Conservation (phyloP, 2,329 filamentous ascomycete species). For the Lasiodiplodia theobromae region DNA sequence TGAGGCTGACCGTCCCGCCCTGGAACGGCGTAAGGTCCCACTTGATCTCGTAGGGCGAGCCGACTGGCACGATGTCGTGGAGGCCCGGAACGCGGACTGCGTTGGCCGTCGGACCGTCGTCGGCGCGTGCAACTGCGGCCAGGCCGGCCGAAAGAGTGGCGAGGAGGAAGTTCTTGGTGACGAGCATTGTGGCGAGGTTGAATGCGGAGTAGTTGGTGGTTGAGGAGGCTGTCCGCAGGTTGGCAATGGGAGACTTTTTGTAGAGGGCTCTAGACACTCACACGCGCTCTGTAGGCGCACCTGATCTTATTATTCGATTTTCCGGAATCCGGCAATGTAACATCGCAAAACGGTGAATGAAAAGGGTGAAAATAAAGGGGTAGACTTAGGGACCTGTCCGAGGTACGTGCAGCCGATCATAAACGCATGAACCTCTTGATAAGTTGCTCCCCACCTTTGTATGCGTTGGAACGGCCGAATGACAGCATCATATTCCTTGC, state of each 20-base stretch:
- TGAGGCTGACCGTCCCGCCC: constrained; percentile 59
- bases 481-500: neutral
- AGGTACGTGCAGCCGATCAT: constrained; percentile 14
- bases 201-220: neutral
- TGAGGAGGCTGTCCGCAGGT: neutral
- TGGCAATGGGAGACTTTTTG: neutral
- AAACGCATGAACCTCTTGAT: neutral
- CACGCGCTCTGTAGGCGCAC: neutral
- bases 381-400: neutral
- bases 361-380: constrained; percentile 12
- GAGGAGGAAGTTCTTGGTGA: constrained; percentile 50
- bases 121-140: constrained; percentile 49
- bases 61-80: constrained; percentile 58
- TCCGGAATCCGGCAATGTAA: neutral
- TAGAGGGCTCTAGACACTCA: neutral
- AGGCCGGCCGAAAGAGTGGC: constrained; percentile 62
- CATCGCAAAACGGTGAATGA: neutral
- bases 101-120: constrained; percentile 56
- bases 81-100: constrained; percentile 59
- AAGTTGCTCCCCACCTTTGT: neutral
- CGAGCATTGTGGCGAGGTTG: constrained; percentile 41
- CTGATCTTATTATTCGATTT: neutral
- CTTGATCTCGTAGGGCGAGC: constrained; percentile 63
- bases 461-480: neutral
- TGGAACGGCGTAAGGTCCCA: constrained; percentile 57